Evolutionary conservation across 768 basidiomycete species (phyloP), one percentile per base, ranked within the genome.

Genomic region (Chiua virens): DNA sequence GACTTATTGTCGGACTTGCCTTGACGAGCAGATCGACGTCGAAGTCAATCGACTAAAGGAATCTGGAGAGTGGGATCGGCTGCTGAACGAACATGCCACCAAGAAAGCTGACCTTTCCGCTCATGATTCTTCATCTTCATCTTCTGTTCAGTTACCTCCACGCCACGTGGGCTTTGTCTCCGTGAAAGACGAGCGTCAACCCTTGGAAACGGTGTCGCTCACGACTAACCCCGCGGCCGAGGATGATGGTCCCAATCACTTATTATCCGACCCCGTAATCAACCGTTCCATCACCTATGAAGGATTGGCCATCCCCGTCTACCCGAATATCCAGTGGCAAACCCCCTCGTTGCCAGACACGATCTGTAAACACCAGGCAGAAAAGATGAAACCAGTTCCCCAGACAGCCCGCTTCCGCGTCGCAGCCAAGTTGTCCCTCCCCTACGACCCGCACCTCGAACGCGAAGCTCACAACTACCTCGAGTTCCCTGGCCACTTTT

Each of bases 391-490:
- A n/a, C 49, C 49, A 6, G 52, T 54, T 20, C 64, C 61, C 1
- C 52, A 53, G 8, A 77, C 73, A 1, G 65, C 71, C 7, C 70
- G 47, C 18, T 71, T 80, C 17, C 54, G 58, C 5, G 75, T 79
- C 1, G 66, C 69, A 11, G 78, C 74, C 2, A 80, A 80, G 58
- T 54, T 79, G 20, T 77, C 77, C 0, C 55, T 66, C 2, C 36
- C 60, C 22, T 18, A 56, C 17, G 77, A 78, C 37, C 0, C 1
- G 0, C 78, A 79, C 48, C 64, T 79, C 5, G 56, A 4, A 1
- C 47, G 41, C 3, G 69, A 71, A 44, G 67, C 67, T 1, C 3
- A 2, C 10, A 68, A 66, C 42, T 64, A 70, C 50, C 47, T 58
- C 25, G 17, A 42, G 5, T 66, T 64, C 38, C 61, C 69, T 14